A percentile compares a stretch with the other conserved stretches of the same genome.
These are phyloP conservation scores for Plasmopara muralis DNA, from an alignment of 352 stramenopile species.

Conservation along the genomic window DNA sequence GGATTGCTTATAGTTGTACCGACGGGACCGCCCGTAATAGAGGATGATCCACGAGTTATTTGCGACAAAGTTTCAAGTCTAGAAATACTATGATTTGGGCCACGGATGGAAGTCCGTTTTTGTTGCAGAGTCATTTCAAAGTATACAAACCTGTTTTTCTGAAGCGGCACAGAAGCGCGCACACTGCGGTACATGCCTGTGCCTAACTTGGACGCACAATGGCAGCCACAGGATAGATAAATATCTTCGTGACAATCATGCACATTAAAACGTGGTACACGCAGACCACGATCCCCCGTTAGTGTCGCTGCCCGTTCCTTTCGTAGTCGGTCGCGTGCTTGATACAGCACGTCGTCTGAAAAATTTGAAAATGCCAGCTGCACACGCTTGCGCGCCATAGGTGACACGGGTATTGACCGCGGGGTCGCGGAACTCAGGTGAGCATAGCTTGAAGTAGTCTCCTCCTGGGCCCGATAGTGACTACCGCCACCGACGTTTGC, in stretches of 20 bases:
- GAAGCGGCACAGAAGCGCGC: constrained; percentile 50
- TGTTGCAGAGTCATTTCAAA: constrained; percentile 79
- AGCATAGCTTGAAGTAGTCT: constrained; percentile 31
- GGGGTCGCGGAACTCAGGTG: constrained; percentile 52
- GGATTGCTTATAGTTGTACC: constrained; percentile 1
- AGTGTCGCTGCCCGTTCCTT: constrained; percentile 67
- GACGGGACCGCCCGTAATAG: not conserved
- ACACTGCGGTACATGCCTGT: constrained; percentile 78
- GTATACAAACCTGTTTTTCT: constrained; percentile 70
- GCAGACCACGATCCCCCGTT: constrained; percentile 43
- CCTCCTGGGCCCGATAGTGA: constrained; percentile 24
- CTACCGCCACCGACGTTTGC: constrained; percentile 8
- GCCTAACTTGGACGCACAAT: constrained; percentile 73
- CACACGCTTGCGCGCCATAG: constrained; percentile 56
- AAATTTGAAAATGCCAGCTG: constrained; percentile 78
- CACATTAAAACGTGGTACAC: constrained; percentile 68
- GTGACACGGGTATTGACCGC: constrained; percentile 80
- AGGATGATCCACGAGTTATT: constrained; percentile 5
- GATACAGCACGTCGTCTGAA: constrained; percentile 80
- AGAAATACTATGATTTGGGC: constrained; percentile 8
- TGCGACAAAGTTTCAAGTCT: constrained; percentile 16
- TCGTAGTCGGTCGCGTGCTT: constrained; percentile 66
- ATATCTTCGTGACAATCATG: constrained; percentile 82
- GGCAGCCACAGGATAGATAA: constrained; percentile 74
- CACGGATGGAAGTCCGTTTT: constrained; percentile 27